These are phyloP conservation scores for Zymoseptoria tritici DNA, from an alignment of 2,329 filamentous ascomycete species.

Conservation along the genomic window DNA sequence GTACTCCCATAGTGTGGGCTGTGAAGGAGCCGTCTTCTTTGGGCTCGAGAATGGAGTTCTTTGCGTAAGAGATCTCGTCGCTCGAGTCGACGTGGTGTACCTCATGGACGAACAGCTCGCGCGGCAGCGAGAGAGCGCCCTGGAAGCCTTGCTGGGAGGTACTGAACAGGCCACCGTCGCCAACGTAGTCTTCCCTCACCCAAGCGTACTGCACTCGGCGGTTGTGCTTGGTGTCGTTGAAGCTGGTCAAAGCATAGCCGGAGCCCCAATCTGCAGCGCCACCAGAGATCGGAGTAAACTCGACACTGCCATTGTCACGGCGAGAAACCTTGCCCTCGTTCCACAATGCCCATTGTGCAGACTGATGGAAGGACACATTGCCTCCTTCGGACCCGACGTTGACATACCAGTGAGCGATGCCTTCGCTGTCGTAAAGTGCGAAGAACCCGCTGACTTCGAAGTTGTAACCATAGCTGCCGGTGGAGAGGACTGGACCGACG, in stretches of 20 bases:
- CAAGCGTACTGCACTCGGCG: slow-evolving; percentile 43
- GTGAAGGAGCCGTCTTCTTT: slow-evolving; percentile 33
- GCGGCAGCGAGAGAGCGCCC: slow-evolving; percentile 37
- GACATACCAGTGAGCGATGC: slow-evolving; percentile 38
- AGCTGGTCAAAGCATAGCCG: slow-evolving; percentile 40
- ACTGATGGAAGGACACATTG: slow-evolving; percentile 36
- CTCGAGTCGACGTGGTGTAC: slow-evolving; percentile 31
- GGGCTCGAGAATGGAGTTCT: slow-evolving; percentile 19
- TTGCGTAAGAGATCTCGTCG: slow-evolving; percentile 20
- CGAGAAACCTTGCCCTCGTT: slow-evolving; percentile 38
- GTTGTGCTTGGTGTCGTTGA: slow-evolving; percentile 43
- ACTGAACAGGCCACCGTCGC: slow-evolving; percentile 32
- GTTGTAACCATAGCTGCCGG: slow-evolving; percentile 41
- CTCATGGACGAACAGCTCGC: slow-evolving; percentile 42
- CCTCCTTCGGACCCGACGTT: slow-evolving; percentile 38
- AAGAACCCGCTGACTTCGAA: slow-evolving; percentile 45
- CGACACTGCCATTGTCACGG: slow-evolving; percentile 38
- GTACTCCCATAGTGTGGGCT: slow-evolving; percentile 39
- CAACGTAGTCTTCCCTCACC: slow-evolving; percentile 38
- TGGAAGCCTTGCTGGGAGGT: slow-evolving; percentile 39
- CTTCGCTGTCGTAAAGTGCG: slow-evolving; percentile 37
- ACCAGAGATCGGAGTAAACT: slow-evolving; percentile 39
- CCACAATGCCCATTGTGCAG: slow-evolving; percentile 39
- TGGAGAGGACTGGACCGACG: slow-evolving; percentile 36
- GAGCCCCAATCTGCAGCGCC: slow-evolving; percentile 40